Base-by-base conservation (phyloP, 805 yeast species). In the Hanseniaspora mollemarum region DNA sequence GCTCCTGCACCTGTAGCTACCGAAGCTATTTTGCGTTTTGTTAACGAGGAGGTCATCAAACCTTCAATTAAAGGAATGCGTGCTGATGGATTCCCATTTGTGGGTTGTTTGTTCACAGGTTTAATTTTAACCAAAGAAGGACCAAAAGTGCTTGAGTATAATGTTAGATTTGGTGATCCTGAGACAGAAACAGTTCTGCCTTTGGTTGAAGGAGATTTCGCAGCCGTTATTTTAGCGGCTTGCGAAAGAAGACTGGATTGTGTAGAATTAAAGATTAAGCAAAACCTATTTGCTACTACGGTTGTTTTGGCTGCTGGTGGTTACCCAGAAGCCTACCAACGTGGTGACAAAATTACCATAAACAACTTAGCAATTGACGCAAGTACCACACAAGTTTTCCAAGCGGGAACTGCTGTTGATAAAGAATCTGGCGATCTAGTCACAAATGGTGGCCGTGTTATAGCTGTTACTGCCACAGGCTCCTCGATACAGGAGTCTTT, bases 81-180 rank as follows among this genome's bases (percentile, higher is more conserved):
- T 71, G 77, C 74, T 59, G 98, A 90, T 60, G 94, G 95, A 4
- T 77, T 74, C 68, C 98, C 99, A 54, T 87, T 92, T 78, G 87
- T 86, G 51, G 99, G 99, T 59, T 81, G 94, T 55, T 72, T 92
- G 46, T 92, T 92, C 71, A 92, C 95, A 10, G 99, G 99, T 54
- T 77, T 92, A 59, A 92, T 92, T 82, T 75, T 92, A 58, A 78
- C 94, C 4, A 76, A 80, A n/a, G 60, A 71, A 39, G 96, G 95
- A 55, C 97, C 98, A 58, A 86, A 87, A 70, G 96, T 88, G 3
- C 73, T 92, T 61, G 99, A 92, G 68, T 92, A 94, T 69, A 92
- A 92, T 60, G 97, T 94, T 46, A 81, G 99, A 69, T 94, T 92
- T 59, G 99, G 99, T 56, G 99, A 92, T 66, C 99, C 99, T 57